Base-by-base conservation (phyloP, 169 alveolate species). In the Plasmodium coatneyi region DNA sequence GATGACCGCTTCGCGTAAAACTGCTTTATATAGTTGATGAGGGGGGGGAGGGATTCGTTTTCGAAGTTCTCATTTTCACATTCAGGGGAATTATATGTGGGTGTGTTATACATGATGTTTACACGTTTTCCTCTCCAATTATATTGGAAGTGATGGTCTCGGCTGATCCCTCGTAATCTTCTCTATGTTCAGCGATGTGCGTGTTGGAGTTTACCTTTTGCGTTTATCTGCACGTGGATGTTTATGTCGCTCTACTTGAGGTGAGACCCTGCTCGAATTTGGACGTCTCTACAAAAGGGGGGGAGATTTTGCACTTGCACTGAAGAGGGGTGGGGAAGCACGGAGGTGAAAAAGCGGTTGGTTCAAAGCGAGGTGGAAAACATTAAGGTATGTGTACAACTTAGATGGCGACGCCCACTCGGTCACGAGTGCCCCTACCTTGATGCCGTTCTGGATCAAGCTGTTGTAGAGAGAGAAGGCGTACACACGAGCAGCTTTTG, bases 281-380 rank as follows among this genome's bases (percentile, higher is more conserved):
- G 56, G 83, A 76, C 22, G 93, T 87, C 54, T 87, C 93, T 16
- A 87, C 32, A 2, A 87, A n/a, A n/a, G n/a, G 46, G 19, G 93
- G 93, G 7, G 93, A 19, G 30, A 87, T 52, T 66, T 60, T 87
- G 82, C 93, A 87, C 25, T 87, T 90, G 36, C 93, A 87, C 93
- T 84, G 71, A 19, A 6, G 22, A 28, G 39, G 1, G 39, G 39
- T 32, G 41, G 39, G 32, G 22, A 1, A 19, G 19, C 36, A n/a
- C 0, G 32, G 39, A 43, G 39, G 66, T 28, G 52, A 46, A 28
- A 3, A 25, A 32, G 39, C 5, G 39, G 39, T 32, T 32, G 39
- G 1, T 32, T 32, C 39, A 3, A 32, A 32, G 39, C 39, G 3
- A 3, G 43, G 66, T 34, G 41, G 66, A 86, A 28, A 32, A 10